Base-by-base conservation (phyloP, 2,329 filamentous ascomycete genomes). In the Podosphaera leucotricha region DNA sequence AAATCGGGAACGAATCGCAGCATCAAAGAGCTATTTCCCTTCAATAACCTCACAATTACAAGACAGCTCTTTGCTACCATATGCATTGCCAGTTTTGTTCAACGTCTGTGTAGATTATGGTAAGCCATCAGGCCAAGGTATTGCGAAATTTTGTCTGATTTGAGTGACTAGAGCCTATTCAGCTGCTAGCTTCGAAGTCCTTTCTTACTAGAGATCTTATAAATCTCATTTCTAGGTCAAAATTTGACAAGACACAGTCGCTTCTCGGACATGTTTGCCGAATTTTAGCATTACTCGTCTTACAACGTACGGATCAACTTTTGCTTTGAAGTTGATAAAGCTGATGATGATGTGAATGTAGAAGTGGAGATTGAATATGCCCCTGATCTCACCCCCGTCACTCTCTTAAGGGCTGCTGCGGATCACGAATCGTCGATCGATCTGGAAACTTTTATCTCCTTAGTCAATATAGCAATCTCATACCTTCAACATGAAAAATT, bases 61-160 rank as follows among this genome's bases (percentile, higher is more conserved):
- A 13, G 49, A 59, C 45, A 57, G 70, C 33, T 64, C 70, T 41
- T 56, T 59, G 0, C 50, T 75, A 16, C 57, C 73, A 6, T 71
- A 71, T 53, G 63, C 64, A 30, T 65, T 77, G 36, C 70, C 72
- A 0, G 74, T 77, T 6, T 58, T 77, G 3, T 75, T 69, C 57
- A 78, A 78, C 52, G 64, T 75, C 41, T 66, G 72, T 44, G 65
- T 77, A 13, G 74, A 78, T 54, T 77, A 75, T 53, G 70, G 72
- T 76, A 55, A 59, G 64, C 38, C 15, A 18, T 4, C 16, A 33
- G 28, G 3, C 4, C 8, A 28, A 18, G n/a, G 10, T 20, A 39
- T 7, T 11, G 16, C 3, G 4, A 20, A 3, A n/a, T 1, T 2
- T 20, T 22, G 18, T 41, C 53, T 58, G 38, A 57, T 22, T 13